Evolutionary conservation across 1,139 yeast species (phyloP), one percentile per base, ranked within the genome.

Genomic region (Pichia sp.): DNA sequence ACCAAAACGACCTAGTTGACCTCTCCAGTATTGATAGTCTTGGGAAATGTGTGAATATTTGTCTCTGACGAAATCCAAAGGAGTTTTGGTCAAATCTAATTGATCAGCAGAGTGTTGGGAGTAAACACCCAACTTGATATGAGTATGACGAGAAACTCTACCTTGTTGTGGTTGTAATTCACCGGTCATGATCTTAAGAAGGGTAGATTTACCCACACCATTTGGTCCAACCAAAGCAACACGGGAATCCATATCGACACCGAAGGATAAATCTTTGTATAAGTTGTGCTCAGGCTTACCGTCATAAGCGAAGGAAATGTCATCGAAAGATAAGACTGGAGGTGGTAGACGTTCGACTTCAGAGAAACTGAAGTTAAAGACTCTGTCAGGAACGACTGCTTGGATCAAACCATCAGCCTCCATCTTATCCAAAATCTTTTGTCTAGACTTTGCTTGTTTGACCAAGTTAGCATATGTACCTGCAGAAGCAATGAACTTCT

Each of bases 401-500:
- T 85, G 86, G 57, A 91, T 83, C 56, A 91, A 76, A 60, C 98
- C 99, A 62, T 91, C 98, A 51, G 98, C 98, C 69, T 91, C 98
- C 98, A 91, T 93, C 79, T 93, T 93, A 67, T 91, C 98, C 65
- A 91, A 74, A 60, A 91, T 93, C 80, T 93, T 91, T 74, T 93
- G 98, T 70, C 97, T 86, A 32, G 98, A 91, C 67, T 91, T 91
- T 47, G 99, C 99, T 69, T 91, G 98, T 65, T 84, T 85, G 42
- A 93, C 98, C 72, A 91, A 74, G 69, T 93, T 93, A 46, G 99
- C 98, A 69, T 91, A 93, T 43, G 98, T 93, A 88, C 99, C 98
- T 46, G 98, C 98, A 52, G 96, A 84, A 36, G 98, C 98, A 69
- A 91, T 93, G 62, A 91, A 91, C 69, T 91, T 91, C 74, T 91